Base-by-base conservation (phyloP, 495 filamentous ascomycete species). In the Penicillium longicatenatum region DNA sequence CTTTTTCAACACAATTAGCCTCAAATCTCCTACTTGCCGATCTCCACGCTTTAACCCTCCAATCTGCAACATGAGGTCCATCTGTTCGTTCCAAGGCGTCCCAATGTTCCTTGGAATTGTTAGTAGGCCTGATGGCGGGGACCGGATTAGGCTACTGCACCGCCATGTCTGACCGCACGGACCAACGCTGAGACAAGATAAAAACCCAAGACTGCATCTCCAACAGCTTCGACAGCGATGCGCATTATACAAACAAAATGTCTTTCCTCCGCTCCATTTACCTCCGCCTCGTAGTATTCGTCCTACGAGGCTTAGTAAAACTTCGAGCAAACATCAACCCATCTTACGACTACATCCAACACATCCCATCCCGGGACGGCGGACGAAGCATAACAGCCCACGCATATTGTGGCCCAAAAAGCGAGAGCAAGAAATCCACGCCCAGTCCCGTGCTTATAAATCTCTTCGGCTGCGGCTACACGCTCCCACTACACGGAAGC, bases 391-490 rank as follows among this genome's bases (percentile, higher is more conserved):
- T 49, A 8, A 49, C 4, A 30, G 26, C 29, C 22, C 46, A 49
- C 20, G 29, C 29, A 22, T 52, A 49, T 17, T 39, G 31, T 31
- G 24, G 11, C 10, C 16, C 46, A 31, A 29, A 12, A 24, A 22
- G 19, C 2, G 19, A 22, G 2, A 10, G 3, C 24, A 6, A 5
- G 46, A 6, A n/a, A 3, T 33, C 24, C 6, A 26, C n/a, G 5
- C 63, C 70, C 21, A 50, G 58, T 1, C 72, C 72, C 6, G 68
- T 75, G 14, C 55, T 77, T 45, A 62, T 77, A 57, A 77, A 75
- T 37, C 71, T 72, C 52, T 66, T 66, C 39, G 73, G 75, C 9
- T 67, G 68, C 19, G 73, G 73, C 7, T 73, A 73, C 16, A 42
- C 68, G 4, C 42, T 78, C 17, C 72, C 70, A 19, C 33, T 65